A percentile compares a stretch with the other conserved stretches of the same genome.
These are phyloP conservation scores for Bothriochloa decipiens DNA, from an alignment of 176 grass and related monocot species.

Conservation along the genomic window DNA sequence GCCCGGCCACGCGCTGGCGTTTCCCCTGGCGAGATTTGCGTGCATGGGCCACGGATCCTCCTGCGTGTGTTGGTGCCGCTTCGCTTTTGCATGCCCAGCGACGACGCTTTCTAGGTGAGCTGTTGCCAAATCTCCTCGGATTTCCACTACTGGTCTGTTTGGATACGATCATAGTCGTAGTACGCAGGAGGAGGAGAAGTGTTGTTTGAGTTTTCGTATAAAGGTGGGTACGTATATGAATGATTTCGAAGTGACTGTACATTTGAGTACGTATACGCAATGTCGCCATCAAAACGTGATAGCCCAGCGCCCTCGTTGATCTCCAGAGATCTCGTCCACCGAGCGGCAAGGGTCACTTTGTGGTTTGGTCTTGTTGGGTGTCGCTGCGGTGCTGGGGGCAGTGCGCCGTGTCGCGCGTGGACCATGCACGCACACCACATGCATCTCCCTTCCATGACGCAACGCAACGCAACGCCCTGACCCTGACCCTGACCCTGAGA, in stretches of 20 bases:
- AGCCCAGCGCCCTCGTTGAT: neutral
- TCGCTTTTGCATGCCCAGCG: neutral
- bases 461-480: too few relatives aligned
- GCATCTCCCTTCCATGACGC: neutral
- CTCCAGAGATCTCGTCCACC: neutral
- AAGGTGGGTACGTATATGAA: too few relatives aligned
- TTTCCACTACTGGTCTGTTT: neutral
- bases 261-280: neutral
- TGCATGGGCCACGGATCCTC: slow-evolving; percentile 1
- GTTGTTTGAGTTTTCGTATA: too few relatives aligned
- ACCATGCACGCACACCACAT: too few relatives aligned
- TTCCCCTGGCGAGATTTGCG: slow-evolving; percentile 26
- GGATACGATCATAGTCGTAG: too few relatives aligned
- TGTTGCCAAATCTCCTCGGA: neutral
- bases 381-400: too few relatives aligned
- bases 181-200: too few relatives aligned
- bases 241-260: neutral
- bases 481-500: neutral
- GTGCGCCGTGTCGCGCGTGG: too few relatives aligned
- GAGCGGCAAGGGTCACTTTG: too few relatives aligned
- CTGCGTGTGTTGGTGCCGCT: neutral
- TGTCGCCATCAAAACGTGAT: neutral
- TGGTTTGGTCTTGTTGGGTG: too few relatives aligned
- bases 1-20: neutral
- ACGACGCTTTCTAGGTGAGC: neutral